Evolutionary conservation across 192 early-diverging fungal genomes (phyloP), one percentile per base, ranked within the genome.

Genomic region (Backusella luteola): DNA sequence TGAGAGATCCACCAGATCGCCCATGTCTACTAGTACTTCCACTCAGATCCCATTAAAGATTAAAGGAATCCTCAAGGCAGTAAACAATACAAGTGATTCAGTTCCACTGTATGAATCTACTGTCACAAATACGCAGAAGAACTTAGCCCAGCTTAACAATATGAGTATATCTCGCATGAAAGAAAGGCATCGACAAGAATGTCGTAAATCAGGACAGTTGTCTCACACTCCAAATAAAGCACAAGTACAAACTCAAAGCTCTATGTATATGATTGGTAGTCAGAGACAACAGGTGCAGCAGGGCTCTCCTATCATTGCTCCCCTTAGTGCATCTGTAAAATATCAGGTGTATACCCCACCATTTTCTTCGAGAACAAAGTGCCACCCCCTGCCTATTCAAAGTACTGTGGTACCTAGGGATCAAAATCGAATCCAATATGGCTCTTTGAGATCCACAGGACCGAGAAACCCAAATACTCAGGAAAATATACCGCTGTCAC

Each of bases 171-270:
- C 56, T 38, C 49, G 73, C 15, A 74, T 74, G 73, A 74, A 66
- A 59, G 73, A 74, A 38, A 74, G 73, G 15, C 73, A 74, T 15
- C 73, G 73, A 3, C 73, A 74, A 3, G 73, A 74, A 74, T 74
- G 46, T 36, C 49, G 73, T 15, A 34, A 35, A 21, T 49, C 73
- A 3, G 49, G 19, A 19, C 56, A 74, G 23, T 63, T 6, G 56
- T 26, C 56, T 12, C 56, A 63, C 0, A 14, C 12, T 26, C 23
- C 56, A 63, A 63, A 63, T 63, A 63, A 63, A 29, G 56, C 23
- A 29, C 8, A 63, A 63, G 0, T 63, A 3, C 21, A 63, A 63
- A 63, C 56, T n/a, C 21, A 29, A 63, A 29, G 5, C 29, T 63
- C 56, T 26, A 14, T 12, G 11, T 29, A 63, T 63, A 63, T 0